Evolutionary conservation across 306 rosid genomes (phyloP).

Genomic region (Lathyrus sativus): DNA sequence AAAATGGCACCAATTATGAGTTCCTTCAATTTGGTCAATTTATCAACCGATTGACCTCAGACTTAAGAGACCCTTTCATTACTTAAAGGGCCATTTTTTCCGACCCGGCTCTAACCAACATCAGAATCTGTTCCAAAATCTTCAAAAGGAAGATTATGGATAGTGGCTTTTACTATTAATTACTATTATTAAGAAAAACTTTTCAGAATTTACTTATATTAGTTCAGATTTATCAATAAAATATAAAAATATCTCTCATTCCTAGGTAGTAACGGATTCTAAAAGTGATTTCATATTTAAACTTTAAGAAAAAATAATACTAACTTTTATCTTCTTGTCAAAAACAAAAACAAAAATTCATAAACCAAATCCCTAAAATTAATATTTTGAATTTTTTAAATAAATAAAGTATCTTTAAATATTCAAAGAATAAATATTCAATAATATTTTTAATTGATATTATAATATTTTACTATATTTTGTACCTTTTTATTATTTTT

Average conservation of each 20-base stretch:
- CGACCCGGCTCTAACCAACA: neutral
- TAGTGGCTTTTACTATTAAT: neutral
- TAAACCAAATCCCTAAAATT: neutral
- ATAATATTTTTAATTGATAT: neutral
- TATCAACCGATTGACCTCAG: neutral
- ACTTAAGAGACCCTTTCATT: slow-evolving; percentile 1
- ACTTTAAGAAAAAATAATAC: neutral
- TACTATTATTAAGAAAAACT: neutral
- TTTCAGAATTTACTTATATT: neutral
- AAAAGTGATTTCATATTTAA: neutral
- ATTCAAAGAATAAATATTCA: neutral
- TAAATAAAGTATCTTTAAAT: neutral
- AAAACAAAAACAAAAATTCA: neutral
- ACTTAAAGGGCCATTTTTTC: slow-evolving; percentile 26
- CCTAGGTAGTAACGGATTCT: neutral
- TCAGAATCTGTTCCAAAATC: neutral
- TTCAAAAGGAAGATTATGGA: neutral
- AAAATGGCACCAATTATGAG: neutral
- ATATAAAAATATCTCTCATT: neutral
- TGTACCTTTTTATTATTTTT: neutral
- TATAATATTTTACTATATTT: too few relatives aligned
- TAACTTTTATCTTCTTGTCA: too few relatives aligned
- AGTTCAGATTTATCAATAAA: neutral
- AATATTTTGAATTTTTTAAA: neutral
- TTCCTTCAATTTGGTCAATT: neutral